phyloP scores from a whole-genome alignment of 192 early-diverging fungal species.

The Rhizoclosmatium sp. region DNA sequence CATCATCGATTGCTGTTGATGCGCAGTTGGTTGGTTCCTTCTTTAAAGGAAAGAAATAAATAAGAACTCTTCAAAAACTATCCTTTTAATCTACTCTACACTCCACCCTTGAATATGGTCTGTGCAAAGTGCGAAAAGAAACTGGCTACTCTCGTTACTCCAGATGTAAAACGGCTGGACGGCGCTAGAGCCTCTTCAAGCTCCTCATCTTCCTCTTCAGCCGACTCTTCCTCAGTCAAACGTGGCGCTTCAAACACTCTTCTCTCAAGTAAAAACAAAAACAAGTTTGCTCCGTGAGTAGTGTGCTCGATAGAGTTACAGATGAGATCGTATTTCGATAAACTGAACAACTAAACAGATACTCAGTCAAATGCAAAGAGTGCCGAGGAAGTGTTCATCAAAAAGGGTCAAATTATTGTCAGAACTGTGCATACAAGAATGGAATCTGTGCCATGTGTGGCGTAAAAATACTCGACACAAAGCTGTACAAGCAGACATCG shows the following conservation, averaged over 20 bases:
- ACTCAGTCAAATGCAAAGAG: constrained; percentile 42
- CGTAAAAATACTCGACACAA: constrained; percentile 50
- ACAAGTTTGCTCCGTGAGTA: constrained; percentile 46
- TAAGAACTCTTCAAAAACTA: too few species aligned
- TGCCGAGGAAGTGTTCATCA: constrained; percentile 49
- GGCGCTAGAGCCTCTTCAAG: neutral
- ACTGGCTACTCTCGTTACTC: constrained; percentile 45
- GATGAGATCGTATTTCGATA: neutral
- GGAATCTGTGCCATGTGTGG: constrained; percentile 58
- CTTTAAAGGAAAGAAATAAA: neutral
- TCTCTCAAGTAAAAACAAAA: constrained; percentile 45
- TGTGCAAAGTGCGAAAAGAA: constrained; percentile 60
- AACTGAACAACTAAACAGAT: neutral
- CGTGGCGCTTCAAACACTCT: constrained; percentile 43
- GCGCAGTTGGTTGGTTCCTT: neutral
- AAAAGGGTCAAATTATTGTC: constrained; percentile 44
- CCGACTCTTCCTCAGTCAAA: neutral
- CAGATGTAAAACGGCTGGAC: constrained; percentile 35
- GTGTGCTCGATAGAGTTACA: neutral
- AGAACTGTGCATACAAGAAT: constrained; percentile 50
- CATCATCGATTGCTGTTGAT: neutral
- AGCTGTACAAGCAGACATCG: constrained; percentile 44
- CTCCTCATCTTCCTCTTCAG: neutral
- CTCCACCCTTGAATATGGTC: constrained; percentile 40
- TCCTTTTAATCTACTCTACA: neutral